These are phyloP conservation scores for Pisolithus orientalis DNA, from an alignment of 768 basidiomycete species.

Conservation along the genomic window DNA sequence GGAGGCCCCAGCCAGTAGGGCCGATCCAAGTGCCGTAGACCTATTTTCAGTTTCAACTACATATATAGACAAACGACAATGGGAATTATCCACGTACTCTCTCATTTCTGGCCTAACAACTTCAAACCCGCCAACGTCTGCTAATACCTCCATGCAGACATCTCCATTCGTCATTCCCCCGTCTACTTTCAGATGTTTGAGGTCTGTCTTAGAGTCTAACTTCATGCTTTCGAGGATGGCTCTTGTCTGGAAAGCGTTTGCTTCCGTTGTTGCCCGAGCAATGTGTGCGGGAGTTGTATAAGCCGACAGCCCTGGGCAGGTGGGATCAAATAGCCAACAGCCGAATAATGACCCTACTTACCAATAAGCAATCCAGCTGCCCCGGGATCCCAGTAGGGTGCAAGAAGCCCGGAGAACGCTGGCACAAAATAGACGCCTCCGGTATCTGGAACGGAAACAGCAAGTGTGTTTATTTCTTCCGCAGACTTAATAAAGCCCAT, in stretches of 20 bases:
- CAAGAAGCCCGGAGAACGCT: conserved; percentile 91
- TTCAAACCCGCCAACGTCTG: conserved; percentile 86
- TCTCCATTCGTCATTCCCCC: conserved; percentile 98
- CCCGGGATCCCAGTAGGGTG: conserved; percentile 95
- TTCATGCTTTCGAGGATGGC: conserved; percentile 96
- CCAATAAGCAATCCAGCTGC: conserved; percentile 86
- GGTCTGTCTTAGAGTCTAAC: conserved; percentile 72
- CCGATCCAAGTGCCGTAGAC: conserved; percentile 93
- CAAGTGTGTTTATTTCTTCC: conserved; percentile 79
- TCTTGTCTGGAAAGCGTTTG: conserved; percentile 92
- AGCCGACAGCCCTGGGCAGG: conserved; percentile 57
- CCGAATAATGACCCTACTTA: conserved; percentile 24
- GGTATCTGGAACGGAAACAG: conserved; percentile 65
- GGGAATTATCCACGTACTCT: conserved; percentile 53
- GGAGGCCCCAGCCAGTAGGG: conserved; percentile 87
- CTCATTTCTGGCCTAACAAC: conserved; percentile 94
- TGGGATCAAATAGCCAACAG: not conserved
- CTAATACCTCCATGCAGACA: conserved; percentile 78
- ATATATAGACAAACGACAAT: not conserved
- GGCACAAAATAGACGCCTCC: conserved; percentile 97
- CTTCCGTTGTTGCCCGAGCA: conserved; percentile 91
- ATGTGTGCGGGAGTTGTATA: conserved; percentile 92
- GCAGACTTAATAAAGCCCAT: conserved; percentile 79
- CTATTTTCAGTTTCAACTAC: conserved; percentile 29
- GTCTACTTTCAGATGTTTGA: conserved; percentile 89